Base-by-base conservation (phyloP, 768 basidiomycete species). In the Trametes gibbosa region DNA sequence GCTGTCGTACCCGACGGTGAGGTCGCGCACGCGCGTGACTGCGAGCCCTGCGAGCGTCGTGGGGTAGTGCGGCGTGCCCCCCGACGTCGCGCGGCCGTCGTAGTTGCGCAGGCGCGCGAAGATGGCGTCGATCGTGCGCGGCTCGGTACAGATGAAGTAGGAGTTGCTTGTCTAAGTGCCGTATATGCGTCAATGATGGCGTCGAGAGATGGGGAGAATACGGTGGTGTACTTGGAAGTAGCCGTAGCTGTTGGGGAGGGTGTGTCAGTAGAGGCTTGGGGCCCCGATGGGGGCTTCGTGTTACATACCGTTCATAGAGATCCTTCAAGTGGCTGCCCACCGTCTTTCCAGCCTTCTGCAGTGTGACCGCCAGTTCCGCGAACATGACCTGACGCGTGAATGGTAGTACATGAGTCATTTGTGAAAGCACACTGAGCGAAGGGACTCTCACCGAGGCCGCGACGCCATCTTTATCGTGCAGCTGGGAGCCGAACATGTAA, bases 381-480 rank as follows among this genome's bases (percentile, higher is more conserved):
- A 92, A 92, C 47, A 77, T 70, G 16, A 87, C 72, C 90, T 92
- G 62, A 2, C 3, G 35, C 3, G 23, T 7, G 1, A 3, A 17
- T 51, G 0, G 42, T 35, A 13, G 14, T 25, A 14, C 25, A 32
- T 32, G 5, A 32, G 4, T 32, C 4, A 10, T 32, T 13, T 13
- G 3, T 1, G 21, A 14, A 24, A 9, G 5, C 6, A n/a, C 2
- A 21, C 3, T 1, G 1, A 23, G 19, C 7, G 43, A 66, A 5
- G 29, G 29, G n/a, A 32, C 5, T 10, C 72, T 65, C 65, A 92
- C 92, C 23, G 86, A 84, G 5, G 92, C 91, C 50, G 89, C 82
- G 51, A 95, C 83, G 2, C 93, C 93, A 68, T 95, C 93, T 69
- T 95, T 95, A 70, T 95, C 93, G 35, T 89, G 79, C 63, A 95